These are phyloP conservation scores for Aspergillus nanangensis DNA, from an alignment of 495 filamentous ascomycete genomes.

Conservation along the genomic window DNA sequence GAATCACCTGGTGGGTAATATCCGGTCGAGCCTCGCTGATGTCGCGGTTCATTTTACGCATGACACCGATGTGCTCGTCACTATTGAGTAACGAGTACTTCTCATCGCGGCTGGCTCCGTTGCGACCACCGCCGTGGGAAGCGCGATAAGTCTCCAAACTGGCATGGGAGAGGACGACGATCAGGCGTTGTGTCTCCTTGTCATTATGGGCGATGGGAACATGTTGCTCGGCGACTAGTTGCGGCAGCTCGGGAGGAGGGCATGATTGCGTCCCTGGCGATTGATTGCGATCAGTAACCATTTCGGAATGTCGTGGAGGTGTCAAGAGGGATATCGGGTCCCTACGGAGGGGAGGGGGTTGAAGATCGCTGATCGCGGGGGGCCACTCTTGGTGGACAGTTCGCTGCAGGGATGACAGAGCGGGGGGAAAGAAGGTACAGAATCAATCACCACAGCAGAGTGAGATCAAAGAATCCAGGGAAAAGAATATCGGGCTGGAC, in stretches of 20 bases:
- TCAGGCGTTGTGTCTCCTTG: constrained; percentile 83
- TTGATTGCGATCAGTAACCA: constrained; percentile 21
- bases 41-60: constrained; percentile 98
- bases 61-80: constrained; percentile 97
- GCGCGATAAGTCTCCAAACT: constrained; percentile 96
- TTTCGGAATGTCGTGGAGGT: constrained; percentile 1
- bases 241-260: constrained; percentile 83
- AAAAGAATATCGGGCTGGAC: no score
- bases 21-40: constrained; percentile 97
- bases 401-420: no score
- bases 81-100: constrained; percentile 97
- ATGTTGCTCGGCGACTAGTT: constrained; percentile 90
- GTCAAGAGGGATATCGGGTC: not conserved
- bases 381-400: no score
- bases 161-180: constrained; percentile 95
- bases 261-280: constrained; percentile 80
- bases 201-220: constrained; percentile 77
- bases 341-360: not conserved
- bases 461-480: no score
- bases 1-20: constrained; percentile 92
- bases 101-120: constrained; percentile 69
- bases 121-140: constrained; percentile 64
- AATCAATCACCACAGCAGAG: no score
- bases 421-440: no score
- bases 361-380: no score